Evolutionary conservation across 2,329 filamentous ascomycete species (phyloP), one percentile per base, ranked within the genome.

Genomic region (Neurospora sp.): DNA sequence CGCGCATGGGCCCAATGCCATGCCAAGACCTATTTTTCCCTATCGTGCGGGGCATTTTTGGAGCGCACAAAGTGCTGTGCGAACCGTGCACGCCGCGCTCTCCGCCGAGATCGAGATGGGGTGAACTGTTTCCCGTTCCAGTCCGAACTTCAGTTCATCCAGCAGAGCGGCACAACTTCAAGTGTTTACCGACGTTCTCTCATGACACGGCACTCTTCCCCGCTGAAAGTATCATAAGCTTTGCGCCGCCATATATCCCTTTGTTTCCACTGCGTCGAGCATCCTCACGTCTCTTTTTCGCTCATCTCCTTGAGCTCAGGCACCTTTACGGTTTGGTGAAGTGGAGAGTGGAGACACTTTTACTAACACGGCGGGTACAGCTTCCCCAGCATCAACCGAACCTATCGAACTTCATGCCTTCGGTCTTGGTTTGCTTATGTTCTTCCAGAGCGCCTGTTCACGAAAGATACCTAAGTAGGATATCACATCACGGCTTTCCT

Each of bases 1-100:
- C 67, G 68, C 66, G 68, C 70, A 66, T 62, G 52, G 52, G 28
- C 52, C 52, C 23, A 62, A 10, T 62, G 52, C 15, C 52, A 62
- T 62, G 52, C 52, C 52, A 62, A 62, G 52, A 62, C 52, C 52
- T 62, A 17, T 28, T 62, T 62, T 62, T 62, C 52, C 52, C 52
- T 62, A 62, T 36, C 52, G 52, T 62, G 52, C 52, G 52, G 52
- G 52, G 28, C 52, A 62, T 28, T 36, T 62, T n/a, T 62, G 52
- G 52, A 8, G 28, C 52, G 52, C 52, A 62, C 52, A 62, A 62
- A n/a, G 12, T 62, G 52, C 52, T 8, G 3, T 36, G 52, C 52
- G 52, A 62, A 36, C 52, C 52, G 52, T 62, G 52, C 52, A 62
- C 28, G 28, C 52, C 28, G 23, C 23, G 19, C 23, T 33, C 52